These are phyloP conservation scores for Phytophthora melonis DNA, from an alignment of 352 stramenopile species.

Conservation along the genomic window DNA sequence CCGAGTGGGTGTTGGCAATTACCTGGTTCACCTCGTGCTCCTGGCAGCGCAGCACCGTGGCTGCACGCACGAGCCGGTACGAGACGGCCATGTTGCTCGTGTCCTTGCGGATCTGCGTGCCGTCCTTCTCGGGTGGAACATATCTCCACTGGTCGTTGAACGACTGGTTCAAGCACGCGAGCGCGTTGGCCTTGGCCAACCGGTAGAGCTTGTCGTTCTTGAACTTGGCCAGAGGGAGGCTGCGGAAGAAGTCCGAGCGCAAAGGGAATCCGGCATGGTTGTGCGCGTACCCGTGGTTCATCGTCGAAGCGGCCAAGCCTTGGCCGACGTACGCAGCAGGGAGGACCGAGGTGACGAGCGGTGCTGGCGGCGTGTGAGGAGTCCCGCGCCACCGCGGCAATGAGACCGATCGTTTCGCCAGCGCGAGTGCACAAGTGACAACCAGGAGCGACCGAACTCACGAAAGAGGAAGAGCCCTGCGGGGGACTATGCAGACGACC, in stretches of 20 bases:
- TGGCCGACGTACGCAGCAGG: neutral
- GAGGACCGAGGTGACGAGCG: neutral
- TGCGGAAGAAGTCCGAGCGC: constrained; percentile 78
- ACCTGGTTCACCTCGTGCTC: constrained; percentile 82
- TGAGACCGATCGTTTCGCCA: constrained; percentile 31
- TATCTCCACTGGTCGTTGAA: constrained; percentile 88
- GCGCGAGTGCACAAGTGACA: constrained; percentile 13
- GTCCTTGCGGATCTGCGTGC: constrained; percentile 84
- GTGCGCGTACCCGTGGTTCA: constrained; percentile 32
- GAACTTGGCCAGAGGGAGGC: constrained; percentile 62
- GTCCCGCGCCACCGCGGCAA: constrained; percentile 38
- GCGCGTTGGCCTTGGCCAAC: constrained; percentile 63
- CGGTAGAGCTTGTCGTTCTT: constrained; percentile 65
- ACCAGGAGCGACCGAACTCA: constrained; percentile 19
- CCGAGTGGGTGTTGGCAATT: constrained; percentile 72
- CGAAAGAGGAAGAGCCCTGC: constrained; percentile 6
- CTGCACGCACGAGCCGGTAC: constrained; percentile 70
- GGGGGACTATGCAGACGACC: constrained; percentile 23
- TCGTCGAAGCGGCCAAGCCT: constrained; percentile 12
- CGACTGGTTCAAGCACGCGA: constrained; percentile 68
- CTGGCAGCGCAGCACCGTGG: constrained; percentile 76
- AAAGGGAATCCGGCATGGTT: constrained; percentile 60
- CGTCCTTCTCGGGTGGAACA: constrained; percentile 82
- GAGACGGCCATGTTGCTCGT: constrained; percentile 79
- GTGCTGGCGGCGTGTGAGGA: constrained; percentile 18